Percentiles rank a stretch among this genome's conserved stretches.
These are phyloP conservation scores for Pleodorina starrii DNA, from an alignment of 139 green algal genomes.

Conservation along the genomic window DNA sequence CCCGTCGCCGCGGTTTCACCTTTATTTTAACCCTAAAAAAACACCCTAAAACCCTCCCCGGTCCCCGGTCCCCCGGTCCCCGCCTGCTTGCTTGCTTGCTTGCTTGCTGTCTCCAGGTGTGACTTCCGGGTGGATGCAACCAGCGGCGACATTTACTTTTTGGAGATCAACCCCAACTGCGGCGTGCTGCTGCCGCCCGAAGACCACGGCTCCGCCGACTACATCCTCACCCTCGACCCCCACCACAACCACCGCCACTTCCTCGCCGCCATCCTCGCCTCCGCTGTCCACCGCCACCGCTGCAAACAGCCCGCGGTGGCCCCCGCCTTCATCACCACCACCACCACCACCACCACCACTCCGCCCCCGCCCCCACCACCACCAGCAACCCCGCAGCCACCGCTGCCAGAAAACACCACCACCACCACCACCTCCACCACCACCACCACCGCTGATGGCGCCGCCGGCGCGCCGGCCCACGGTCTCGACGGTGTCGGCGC, in stretches of 20 bases:
- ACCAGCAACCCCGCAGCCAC: not conserved
- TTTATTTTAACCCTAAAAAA: too few relatives aligned
- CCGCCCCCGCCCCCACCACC: too few relatives aligned
- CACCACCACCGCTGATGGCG: not conserved
- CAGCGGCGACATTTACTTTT: conserved; percentile 44
- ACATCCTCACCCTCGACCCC: conserved; percentile 50
- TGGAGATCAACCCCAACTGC: conserved; percentile 64
- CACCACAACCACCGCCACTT: conserved; percentile 19
- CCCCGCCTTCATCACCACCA: not conserved
- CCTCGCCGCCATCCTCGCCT: conserved; percentile 17
- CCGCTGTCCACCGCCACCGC: not conserved
- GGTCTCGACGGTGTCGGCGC: not conserved
- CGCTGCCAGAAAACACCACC: not conserved
- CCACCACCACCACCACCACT: too few relatives aligned
- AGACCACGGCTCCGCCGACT: conserved; percentile 40
- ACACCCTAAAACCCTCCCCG: too few relatives aligned
- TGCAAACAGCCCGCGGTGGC: not conserved
- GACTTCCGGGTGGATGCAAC: conserved; percentile 9
- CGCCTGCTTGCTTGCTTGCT: too few relatives aligned
- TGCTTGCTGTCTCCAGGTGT: too few relatives aligned
- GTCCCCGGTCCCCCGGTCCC: too few relatives aligned
- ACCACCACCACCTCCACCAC: not conserved
- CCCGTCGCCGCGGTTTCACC: too few relatives aligned
- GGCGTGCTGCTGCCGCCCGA: conserved; percentile 51
- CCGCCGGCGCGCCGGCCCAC: too few relatives aligned